Evolutionary conservation across 2,329 filamentous ascomycete species (phyloP), one percentile per base, ranked within the genome.

Genomic region (Fusarium humuli): DNA sequence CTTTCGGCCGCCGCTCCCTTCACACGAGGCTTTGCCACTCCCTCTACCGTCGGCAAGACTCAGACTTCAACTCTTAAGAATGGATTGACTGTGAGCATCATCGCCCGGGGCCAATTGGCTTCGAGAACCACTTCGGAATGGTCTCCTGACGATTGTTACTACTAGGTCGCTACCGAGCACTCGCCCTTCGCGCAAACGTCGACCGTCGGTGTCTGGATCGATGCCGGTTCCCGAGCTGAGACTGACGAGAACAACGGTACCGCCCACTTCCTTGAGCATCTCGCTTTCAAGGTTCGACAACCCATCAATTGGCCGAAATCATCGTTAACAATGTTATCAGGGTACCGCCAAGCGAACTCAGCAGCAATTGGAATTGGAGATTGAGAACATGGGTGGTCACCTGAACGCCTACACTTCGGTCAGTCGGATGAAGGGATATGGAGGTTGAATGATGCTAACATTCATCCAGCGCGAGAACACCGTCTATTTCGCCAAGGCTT

Each of bases 341-440:
- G 96, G 96, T 77, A 99, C 96, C 75, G 88, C 92, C 83, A 97
- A 92, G 87, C 90, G 96, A 83, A 94, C 92, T 73, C 96, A 99
- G 85, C 92, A 97, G 82, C 96, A 99, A 86, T 88, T 99, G 81
- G 96, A 99, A 87, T 91, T 99, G 73, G 96, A 99, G 87, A 98
- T 99, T 80, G 96, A 99, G 89, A 99, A 99, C 87, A 98, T 99
- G 93, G 96, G 96, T 82, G 96, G 94, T 73, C 96, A 99, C 86
- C 89, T 99, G 78, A 99, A 99, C 85, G 96, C 96, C 82, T 99
- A 99, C 88, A 99, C 96, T 78, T 98, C 95, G 87, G 94, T 98
- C 90, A 79, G 92, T 84, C 76, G 77, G 77, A 62, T 65, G 50
- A 70, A 70, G 65, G 72, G 69, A 74, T 69, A 65, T 40, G 34